Base-by-base conservation (phyloP, 2,329 filamentous ascomycete genomes). In the Nothophaeocryptopus gaeumannii region DNA sequence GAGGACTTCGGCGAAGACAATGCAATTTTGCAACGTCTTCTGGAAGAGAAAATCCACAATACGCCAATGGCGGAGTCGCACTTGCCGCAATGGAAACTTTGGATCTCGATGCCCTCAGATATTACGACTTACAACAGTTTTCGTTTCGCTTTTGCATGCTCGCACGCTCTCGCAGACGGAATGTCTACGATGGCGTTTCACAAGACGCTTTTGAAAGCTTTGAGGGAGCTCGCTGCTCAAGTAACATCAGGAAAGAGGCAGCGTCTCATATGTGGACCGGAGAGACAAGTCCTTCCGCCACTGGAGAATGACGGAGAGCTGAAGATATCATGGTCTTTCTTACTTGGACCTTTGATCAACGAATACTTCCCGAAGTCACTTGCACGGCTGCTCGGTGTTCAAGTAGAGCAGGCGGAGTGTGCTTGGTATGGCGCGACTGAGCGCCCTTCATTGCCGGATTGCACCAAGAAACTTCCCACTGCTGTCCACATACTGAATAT, bases 91-190 rank as follows among this genome's bases (percentile, higher is more conserved):
- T 78, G 75, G 75, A 67, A 66, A 34, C 64, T 76, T n/a, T 59
- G 70, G 30, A 63, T 75, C 5, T 47, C 69, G 4, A 67, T 67
- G 14, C 3, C 33, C 32, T 10, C 14, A 16, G 12, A 13, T 30
- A 8, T 16, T 38, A 12, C 38, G 16, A 16, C 31, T 12, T 15
- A n/a, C 16, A 16, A 33, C 26, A 3, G 35, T 2, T 56, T 61
- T 8, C 43, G 48, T 5, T 35, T 75, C 5, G 62, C 67, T 0
- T 77, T 75, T 45, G 60, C 65, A 1, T 76, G 63, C 56, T 76
- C 73, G 0, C 75, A 78, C 58, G 60, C 65, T 2, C 61, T 74
- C 3, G 71, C 70, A 7, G 75, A 78, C 53, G 76, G 74, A 0
- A 67, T 65, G 33, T 70, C 69, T 0, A 74, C 72, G 5, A 44